Evolutionary conservation across 768 basidiomycete species (phyloP), one percentile per base, ranked within the genome.

Genomic region (Pleurotus ostreatus): DNA sequence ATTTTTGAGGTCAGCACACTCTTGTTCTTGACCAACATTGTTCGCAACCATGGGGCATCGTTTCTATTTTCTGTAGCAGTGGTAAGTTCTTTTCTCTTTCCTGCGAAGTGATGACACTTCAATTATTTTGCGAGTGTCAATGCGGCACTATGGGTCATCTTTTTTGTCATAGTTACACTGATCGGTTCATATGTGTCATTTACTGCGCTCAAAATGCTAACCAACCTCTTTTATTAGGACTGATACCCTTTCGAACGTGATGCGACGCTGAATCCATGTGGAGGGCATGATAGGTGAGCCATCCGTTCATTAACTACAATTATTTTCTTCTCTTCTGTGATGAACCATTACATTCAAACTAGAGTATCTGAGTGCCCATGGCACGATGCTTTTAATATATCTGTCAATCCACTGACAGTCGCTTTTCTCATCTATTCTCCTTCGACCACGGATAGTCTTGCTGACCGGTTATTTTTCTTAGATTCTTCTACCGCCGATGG

Each of bases 161-260:
- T 76, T 79, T 76, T 80, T 87, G 89, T 91, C 89, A 91, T 91
- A 89, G 89, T 90, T 90, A 91, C 89, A 86, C 89, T 90, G 89
- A 91, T 81, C 78, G 74, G 80, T 79, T 71, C 64, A 43, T 60
- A 59, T 34, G 40, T 45, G 18, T 11, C 11, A 8, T 30, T 2
- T 34, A 34, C 11, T 34, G 30, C 9, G 11, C 11, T 34, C 30
- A 3, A 11, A 8, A 34, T 11, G 30, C 30, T 34, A 34, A 34
- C 30, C 30, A 34, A 34, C 9, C 2, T 34, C 30, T 34, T 34
- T 25, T 34, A 0, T 34, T 34, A 34, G 30, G 3, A 11, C 30
- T 34, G 11, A 34, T 0, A 34, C 30, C 30, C 9, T 9, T 34
- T 34, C 30, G 30, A 34, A 34, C 8, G 30, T 2, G 30, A 34